Percentiles rank a stretch among this genome's conserved stretches.
phyloP scores from a whole-genome alignment of 768 basidiomycete genomes.

The Kwoniella pini region DNA sequence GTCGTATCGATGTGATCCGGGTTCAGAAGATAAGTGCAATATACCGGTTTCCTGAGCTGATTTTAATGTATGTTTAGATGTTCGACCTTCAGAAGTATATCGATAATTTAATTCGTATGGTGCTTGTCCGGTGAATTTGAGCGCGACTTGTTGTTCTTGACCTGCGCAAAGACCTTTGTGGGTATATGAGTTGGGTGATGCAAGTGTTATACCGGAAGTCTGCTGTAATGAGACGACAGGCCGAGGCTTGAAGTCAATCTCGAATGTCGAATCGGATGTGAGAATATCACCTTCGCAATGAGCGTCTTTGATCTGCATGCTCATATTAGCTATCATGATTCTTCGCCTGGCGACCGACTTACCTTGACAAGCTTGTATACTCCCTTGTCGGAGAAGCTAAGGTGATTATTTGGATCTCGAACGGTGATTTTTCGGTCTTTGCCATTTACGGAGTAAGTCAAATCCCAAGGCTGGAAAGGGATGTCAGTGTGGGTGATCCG shows the following conservation, averaged over 20 bases:
- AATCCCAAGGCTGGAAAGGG: conserved; percentile 72
- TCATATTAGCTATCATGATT: neutral
- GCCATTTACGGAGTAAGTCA: conserved; percentile 66
- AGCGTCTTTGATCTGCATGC: conserved; percentile 69
- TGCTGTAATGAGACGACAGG: conserved; percentile 68
- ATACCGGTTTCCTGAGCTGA: conserved; percentile 43
- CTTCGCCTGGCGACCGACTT: conserved; percentile 28
- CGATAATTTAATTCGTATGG: conserved; percentile 93
- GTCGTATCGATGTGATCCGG: conserved; percentile 84
- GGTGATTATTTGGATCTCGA: conserved; percentile 67
- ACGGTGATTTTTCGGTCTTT: conserved; percentile 60
- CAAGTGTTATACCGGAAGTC: conserved; percentile 11
- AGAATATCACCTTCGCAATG: conserved; percentile 79
- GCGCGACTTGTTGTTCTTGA: conserved; percentile 73
- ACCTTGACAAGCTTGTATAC: conserved; percentile 73
- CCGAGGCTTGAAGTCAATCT: conserved; percentile 75
- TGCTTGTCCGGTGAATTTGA: conserved; percentile 83
- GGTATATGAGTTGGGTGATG: conserved; percentile 13
- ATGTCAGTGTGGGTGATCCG: neutral
- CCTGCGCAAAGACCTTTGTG: conserved; percentile 80
- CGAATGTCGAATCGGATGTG: conserved; percentile 64
- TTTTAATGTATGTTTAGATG: conserved; percentile 38
- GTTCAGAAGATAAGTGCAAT: conserved; percentile 61
- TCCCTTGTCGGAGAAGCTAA: conserved; percentile 74
- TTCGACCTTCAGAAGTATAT: conserved; percentile 59